Conservation (phyloP, 108 stramenopile genomes). For the Nitzschia putrida region DNA sequence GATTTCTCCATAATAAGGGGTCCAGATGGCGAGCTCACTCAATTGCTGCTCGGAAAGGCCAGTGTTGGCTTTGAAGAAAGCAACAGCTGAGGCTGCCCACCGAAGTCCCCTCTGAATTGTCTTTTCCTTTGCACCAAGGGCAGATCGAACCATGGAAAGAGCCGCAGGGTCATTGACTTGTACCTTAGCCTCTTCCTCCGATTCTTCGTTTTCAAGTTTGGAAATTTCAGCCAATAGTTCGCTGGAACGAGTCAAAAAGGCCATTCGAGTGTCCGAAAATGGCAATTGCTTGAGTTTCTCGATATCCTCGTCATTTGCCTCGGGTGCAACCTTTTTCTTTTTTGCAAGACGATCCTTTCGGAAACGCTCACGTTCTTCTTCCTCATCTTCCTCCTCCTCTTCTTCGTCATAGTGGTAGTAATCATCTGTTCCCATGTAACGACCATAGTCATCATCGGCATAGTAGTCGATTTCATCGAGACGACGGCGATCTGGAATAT, state of each 20-base stretch:
- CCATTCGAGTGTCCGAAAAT: slow-evolving; percentile 24
- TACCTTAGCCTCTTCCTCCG: slow-evolving; percentile 9
- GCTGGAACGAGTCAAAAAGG: slow-evolving; percentile 19
- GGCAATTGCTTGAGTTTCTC: slow-evolving; percentile 9
- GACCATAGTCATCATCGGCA: slow-evolving; percentile 24
- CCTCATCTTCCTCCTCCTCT: slow-evolving; percentile 24
- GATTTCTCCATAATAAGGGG: slow-evolving; percentile 57
- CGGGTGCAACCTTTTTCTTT: slow-evolving; percentile 11
- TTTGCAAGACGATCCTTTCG: not conserved
- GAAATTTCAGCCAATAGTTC: slow-evolving; percentile 17
- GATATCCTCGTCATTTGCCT: slow-evolving; percentile 33
- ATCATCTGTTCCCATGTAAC: slow-evolving; percentile 13
- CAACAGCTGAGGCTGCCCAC: slow-evolving; percentile 46
- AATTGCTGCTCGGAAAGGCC: slow-evolving; percentile 17
- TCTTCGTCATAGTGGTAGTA: slow-evolving; percentile 32
- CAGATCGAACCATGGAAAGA: slow-evolving; percentile 52
- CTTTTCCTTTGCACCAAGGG: slow-evolving; percentile 34
- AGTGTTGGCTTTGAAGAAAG: slow-evolving; percentile 19
- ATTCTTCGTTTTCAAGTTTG: slow-evolving; percentile 13
- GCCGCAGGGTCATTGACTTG: slow-evolving; percentile 58
- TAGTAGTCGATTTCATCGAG: slow-evolving; percentile 28
- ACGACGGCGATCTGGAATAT: slow-evolving; percentile 25
- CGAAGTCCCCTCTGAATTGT: slow-evolving; percentile 44
- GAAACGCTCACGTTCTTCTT: not conserved
- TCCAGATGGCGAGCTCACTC: slow-evolving; percentile 43